Evolutionary conservation across 2,329 filamentous ascomycete genomes (phyloP), one percentile per base, ranked within the genome.

Genomic region (Stachybotrys chlorohalonatus): DNA sequence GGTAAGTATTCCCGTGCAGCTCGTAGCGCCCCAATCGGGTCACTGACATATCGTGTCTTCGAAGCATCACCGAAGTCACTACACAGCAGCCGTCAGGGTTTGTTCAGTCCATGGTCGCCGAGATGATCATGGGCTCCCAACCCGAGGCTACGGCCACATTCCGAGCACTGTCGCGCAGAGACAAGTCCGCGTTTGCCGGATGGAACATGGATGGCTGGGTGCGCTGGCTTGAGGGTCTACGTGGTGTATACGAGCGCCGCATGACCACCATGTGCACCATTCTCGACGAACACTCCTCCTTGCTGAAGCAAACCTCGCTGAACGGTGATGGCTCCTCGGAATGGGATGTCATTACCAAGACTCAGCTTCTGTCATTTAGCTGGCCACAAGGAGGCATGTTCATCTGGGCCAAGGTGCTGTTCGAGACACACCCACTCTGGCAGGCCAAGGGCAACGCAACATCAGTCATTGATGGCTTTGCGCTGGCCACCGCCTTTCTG

Each of bases 351-450:
- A 79, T 95, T 50, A 84, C 85, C 63, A 91, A 88, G 71, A 86
- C 82, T 1, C 78, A 80, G 57, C 80, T 95, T 60, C 89, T 86
- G 69, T 82, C 85, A 49, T 96, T 95, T 66, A 72, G 80, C 61
- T 90, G 88, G 79, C 91, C 92, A 1, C 82, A 87, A 31, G 92
- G 86, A 42, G 92, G 92, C 65, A 96, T 96, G 91, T 96, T 96
- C 69, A 71, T 95, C 54, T 96, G 92, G 92, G 64, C 95, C 4
- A 79, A 82, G 54, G 72, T 94, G 57, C 78, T 84, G 66, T 87
- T 91, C 62, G 81, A 86, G 54, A 75, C 76, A 2, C 91, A 96
- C 65, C 89, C 90, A 11, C 77, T 95, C 13, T 85, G 76, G 67
- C 63, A 68, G 53, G 67, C 68, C 3, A 59, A 63, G 48, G 66